phyloP scores from a whole-genome alignment of 2,329 filamentous ascomycete genomes.

The Diaporthe amygdali region DNA sequence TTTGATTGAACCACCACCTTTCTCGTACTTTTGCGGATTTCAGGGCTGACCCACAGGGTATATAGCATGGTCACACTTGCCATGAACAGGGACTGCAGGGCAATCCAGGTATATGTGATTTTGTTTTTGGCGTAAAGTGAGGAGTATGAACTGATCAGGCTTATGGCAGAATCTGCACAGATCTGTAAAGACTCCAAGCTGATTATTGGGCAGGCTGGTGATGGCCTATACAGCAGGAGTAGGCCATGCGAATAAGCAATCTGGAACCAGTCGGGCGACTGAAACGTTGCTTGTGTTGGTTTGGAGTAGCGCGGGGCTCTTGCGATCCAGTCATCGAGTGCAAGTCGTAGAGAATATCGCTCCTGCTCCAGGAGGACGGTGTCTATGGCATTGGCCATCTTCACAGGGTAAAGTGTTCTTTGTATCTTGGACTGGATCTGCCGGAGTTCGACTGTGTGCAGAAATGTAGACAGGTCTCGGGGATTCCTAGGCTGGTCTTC shows the following conservation, averaged over 20 bases:
- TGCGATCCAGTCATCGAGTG: conserved; percentile 30
- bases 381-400: background rate
- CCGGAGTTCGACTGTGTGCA: background rate
- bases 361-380: background rate
- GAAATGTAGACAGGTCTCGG: background rate
- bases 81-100: conserved; percentile 34
- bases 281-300: conserved; percentile 29
- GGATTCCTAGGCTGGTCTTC: background rate
- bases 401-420: background rate
- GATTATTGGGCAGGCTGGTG: conserved; percentile 25
- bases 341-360: background rate
- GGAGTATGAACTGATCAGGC: conserved; percentile 27
- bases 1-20: conserved; percentile 15
- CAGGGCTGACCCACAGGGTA: conserved; percentile 30
- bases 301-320: conserved; percentile 30
- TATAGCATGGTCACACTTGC: conserved; percentile 36
- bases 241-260: conserved; percentile 34
- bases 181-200: conserved; percentile 23
- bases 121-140: conserved; percentile 33
- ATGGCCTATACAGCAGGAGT: conserved; percentile 32
- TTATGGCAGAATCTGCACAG: conserved; percentile 27
- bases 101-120: conserved; percentile 35
- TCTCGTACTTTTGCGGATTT: conserved; percentile 16
- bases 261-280: conserved; percentile 35
- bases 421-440: background rate